Evolutionary conservation across 192 early-diverging fungal species (phyloP), one percentile per base, ranked within the genome.

Genomic region (Umbelopsis sp.): DNA sequence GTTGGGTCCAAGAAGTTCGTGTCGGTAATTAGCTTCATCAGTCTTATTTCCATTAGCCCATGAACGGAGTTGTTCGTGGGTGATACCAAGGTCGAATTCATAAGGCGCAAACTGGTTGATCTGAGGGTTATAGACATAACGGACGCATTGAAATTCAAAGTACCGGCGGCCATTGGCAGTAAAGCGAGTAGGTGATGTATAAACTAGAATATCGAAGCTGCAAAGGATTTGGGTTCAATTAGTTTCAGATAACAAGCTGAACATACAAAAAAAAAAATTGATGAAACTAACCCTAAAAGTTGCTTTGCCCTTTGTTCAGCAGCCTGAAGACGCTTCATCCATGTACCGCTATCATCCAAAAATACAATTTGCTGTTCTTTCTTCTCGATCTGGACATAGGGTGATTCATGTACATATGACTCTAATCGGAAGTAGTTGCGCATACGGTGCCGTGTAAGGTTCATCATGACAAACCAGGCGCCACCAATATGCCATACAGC

Each of bases 121-220:
- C 20, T 71, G 69, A 10, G 79, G 69, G 59, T 88, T 83, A 69
- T 85, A 87, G 25, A 94, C 87, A 68, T 95, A 95, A 32, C 92
- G 87, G 32, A 91, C 88, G 79, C 91, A 93, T 73, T 91, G 88
- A 72, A 88, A 89, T 79, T 94, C 91, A 69, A 95, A 87, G 71
- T 84, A 94, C 25, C 81, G 79, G 11, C 75, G 74, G 17, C 77
- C 75, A 16, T 76, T 76, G 20, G 68, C 50, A 2, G 84, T 83
- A 2, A 69, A 68, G 50, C 84, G 44, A 16, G 90, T 71, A 16
- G 74, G 51, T 38, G 81, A 77, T 0, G 86, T 78, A 36, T 75
- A 74, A 47, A 82, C 77, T 11, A 82, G 53, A 24, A 81, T 84
- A 59, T 85, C 77, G 41, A 70, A 65, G 11, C 74, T 80, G 68